Conservation (phyloP, 345 rosid species). For the Acer negundo region DNA sequence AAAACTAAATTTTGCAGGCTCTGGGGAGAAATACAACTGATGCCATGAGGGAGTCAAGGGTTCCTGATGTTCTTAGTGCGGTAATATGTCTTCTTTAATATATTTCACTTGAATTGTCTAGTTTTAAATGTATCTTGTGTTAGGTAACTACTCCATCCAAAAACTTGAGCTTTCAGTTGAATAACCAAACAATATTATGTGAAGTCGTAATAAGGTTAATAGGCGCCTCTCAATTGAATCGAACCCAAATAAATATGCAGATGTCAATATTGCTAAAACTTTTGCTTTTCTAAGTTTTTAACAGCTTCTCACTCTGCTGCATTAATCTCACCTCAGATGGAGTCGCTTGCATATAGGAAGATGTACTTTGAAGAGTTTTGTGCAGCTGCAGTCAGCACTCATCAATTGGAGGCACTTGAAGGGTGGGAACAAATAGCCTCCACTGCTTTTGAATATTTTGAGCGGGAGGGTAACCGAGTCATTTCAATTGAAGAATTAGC, state of each 20-base stretch:
- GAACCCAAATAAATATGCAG: neutral
- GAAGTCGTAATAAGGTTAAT: neutral
- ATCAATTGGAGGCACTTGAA: conserved; percentile 77
- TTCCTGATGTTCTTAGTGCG: conserved; percentile 52
- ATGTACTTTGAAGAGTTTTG: conserved; percentile 86
- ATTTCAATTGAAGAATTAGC: conserved; percentile 75
- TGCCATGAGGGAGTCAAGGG: conserved; percentile 77
- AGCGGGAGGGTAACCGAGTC: conserved; percentile 69
- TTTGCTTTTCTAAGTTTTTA: neutral
- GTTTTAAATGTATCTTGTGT: neutral
- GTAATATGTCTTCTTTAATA: conserved; percentile 31
- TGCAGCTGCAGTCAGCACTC: conserved; percentile 77
- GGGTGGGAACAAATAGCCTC: conserved; percentile 73
- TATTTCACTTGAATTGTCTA: neutral
- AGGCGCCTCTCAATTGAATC: neutral
- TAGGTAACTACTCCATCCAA: neutral
- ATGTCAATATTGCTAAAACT: neutral
- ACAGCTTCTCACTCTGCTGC: conserved; percentile 8
- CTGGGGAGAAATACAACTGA: conserved; percentile 58
- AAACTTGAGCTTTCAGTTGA: neutral
- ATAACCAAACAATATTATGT: neutral
- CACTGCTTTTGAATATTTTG: conserved; percentile 70
- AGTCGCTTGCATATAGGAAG: conserved; percentile 66
- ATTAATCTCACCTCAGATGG: conserved; percentile 48
- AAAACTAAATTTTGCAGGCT: conserved; percentile 40